Evolutionary conservation across 2,329 filamentous ascomycete genomes (phyloP), one percentile per base, ranked within the genome.

Genomic region (Waltergamsia citrina): DNA sequence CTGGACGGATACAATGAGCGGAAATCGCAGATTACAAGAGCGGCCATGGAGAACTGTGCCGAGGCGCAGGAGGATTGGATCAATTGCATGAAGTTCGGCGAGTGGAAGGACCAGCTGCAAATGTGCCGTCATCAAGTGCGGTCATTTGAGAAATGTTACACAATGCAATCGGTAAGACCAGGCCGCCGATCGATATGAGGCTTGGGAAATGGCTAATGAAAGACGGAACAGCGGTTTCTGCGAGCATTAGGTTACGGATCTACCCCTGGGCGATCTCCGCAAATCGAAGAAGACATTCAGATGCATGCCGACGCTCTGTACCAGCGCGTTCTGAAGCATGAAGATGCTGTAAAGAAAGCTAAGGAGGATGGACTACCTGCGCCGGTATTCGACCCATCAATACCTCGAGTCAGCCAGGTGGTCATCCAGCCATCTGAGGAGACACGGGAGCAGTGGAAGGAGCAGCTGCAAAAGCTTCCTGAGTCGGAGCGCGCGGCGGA

Each of bases 221-320:
- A 7, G 19, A 12, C 8, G 8, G 27, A 17, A 15, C 41, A 87
- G 74, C 82, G 90, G 56, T 88, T 98, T 46, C 63, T 98, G 19
- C 87, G 90, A 57, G 87, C 88, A 2, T 62, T 98, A 14, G 92
- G 92, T 5, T 96, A 95, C 53, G 71, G 93, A 22, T 74, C 76
- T 7, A 75, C 74, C 18, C 65, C 74, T 41, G 73, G 81, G 29
- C 73, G 78, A 16, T 64, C 79, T 7, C 62, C 69, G 1, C 70
- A 78, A 20, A 71, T 84, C 33, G 84, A 94, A 47, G 88, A 95
- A 54, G 75, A 81, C 45, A 86, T 98, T 41, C 92, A 96, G 59
- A 85, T 96, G 80, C 88, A 95, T 56, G 90, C 90, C 38, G 92
- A 98, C 62, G 76, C 75, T 42, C 69, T 98, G 26, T 98, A 87